These are phyloP conservation scores for Apiospora saccharicola DNA, from an alignment of 2,329 filamentous ascomycete genomes.

Conservation along the genomic window DNA sequence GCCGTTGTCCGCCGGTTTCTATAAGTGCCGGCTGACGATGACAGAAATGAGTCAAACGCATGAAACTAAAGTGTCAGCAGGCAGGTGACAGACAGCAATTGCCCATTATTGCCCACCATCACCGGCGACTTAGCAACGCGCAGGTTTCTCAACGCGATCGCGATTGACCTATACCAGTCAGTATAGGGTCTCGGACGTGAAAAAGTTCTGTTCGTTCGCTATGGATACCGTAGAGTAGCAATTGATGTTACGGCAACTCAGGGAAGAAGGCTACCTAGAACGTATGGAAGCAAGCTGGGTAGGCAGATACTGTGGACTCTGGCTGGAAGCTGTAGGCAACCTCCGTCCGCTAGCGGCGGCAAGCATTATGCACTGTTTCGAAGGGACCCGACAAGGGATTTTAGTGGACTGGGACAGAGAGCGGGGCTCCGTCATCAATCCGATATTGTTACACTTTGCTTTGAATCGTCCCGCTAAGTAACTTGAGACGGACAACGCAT, in stretches of 20 bases:
- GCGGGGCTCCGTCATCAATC: slow-evolving; percentile 9
- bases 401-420: neutral
- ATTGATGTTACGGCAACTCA: neutral
- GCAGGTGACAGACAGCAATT: neutral
- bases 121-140: neutral
- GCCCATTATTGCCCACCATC: neutral
- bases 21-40: neutral
- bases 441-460: slow-evolving; percentile 10
- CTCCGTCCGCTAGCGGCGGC: slow-evolving; percentile 14
- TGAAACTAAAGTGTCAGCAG: neutral
- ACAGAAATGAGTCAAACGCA: neutral
- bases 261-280: too few species aligned
- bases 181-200: neutral
- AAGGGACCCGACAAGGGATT: neutral
- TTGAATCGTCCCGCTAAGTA: neutral
- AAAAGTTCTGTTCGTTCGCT: neutral
- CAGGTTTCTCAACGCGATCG: neutral
- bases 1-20: neutral
- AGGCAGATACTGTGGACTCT: neutral
- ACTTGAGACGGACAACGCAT: slow-evolving; percentile 19
- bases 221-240: neutral
- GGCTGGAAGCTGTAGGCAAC: neutral
- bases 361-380: neutral
- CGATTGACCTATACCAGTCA: neutral
- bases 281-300: too few species aligned